These are phyloP conservation scores for Rhododendron mucronatum DNA, from an alignment of 148 eudicot genomes.

Conservation along the genomic window DNA sequence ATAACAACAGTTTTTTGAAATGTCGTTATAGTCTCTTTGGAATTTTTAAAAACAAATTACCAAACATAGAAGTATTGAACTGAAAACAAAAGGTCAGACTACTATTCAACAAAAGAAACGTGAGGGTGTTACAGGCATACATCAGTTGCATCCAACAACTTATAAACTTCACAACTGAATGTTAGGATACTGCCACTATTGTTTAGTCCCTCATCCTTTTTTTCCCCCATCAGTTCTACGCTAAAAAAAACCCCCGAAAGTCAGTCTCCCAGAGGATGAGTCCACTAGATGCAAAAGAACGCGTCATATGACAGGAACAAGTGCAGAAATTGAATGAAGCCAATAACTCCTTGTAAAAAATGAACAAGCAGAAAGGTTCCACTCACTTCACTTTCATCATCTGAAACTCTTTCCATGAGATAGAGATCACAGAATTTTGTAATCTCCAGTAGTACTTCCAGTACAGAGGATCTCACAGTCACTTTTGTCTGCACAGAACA, in stretches of 20 bases:
- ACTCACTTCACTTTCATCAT: constrained; percentile 93
- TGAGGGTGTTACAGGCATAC: background rate
- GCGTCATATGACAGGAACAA: background rate
- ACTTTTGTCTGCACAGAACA: constrained; percentile 58
- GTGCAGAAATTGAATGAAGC: background rate
- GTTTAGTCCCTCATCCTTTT: background rate
- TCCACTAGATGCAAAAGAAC: background rate
- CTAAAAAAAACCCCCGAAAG: background rate
- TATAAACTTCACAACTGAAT: background rate
- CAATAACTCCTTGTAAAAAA: background rate
- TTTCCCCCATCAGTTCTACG: background rate
- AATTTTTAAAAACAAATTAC: background rate
- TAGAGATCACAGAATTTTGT: constrained; percentile 81
- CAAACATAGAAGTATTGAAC: background rate
- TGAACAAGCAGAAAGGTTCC: background rate
- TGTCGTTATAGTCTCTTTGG: background rate
- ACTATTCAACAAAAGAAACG: constrained; percentile 1
- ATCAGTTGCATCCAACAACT: background rate
- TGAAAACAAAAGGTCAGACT: background rate
- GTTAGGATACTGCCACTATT: background rate
- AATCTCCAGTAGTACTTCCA: constrained; percentile 80
- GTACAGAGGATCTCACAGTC: constrained; percentile 73
- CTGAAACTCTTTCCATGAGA: constrained; percentile 86
- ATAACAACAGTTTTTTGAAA: background rate
- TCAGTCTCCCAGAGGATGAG: background rate